phyloP scores from a whole-genome alignment of 208 protist species.

The Acanthamoeba lenticulata region DNA sequence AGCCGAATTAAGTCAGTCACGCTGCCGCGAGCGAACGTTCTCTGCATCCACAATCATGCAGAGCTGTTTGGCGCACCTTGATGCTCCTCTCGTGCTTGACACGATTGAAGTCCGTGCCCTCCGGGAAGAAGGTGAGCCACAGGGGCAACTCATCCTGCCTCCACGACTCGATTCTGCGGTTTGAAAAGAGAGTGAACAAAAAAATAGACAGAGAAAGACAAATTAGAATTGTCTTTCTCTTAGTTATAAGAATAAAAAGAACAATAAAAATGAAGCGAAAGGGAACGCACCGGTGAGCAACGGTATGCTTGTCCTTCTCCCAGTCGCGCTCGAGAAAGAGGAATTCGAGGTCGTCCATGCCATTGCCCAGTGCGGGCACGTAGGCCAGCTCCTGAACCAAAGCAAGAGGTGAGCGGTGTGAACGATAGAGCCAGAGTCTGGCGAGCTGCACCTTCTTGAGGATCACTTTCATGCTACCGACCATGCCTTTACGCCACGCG shows the following conservation, averaged over 20 bases:
- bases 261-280: no score
- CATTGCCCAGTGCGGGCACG: constrained; percentile 51
- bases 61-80: constrained; percentile 7
- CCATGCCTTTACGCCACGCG: constrained; percentile 51
- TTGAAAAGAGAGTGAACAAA: background rate
- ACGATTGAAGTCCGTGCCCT: constrained; percentile 59
- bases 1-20: background rate
- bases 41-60: background rate
- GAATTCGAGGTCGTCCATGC: constrained; percentile 67
- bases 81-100: constrained; percentile 22
- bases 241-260: no score
- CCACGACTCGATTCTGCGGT: constrained; percentile 64
- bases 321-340: constrained; percentile 59
- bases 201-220: no score
- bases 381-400: constrained; percentile 3
- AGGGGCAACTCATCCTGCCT: background rate
- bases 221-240: no score
- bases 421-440: background rate
- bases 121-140: constrained; percentile 68
- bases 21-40: background rate
- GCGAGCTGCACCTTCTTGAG: constrained; percentile 23
- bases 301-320: constrained; percentile 32
- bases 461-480: constrained; percentile 63
- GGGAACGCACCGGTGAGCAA: constrained; percentile 36
- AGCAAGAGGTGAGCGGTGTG: background rate